Conservation (phyloP, 345 rosid species). For the Populus pruinosa region DNA sequence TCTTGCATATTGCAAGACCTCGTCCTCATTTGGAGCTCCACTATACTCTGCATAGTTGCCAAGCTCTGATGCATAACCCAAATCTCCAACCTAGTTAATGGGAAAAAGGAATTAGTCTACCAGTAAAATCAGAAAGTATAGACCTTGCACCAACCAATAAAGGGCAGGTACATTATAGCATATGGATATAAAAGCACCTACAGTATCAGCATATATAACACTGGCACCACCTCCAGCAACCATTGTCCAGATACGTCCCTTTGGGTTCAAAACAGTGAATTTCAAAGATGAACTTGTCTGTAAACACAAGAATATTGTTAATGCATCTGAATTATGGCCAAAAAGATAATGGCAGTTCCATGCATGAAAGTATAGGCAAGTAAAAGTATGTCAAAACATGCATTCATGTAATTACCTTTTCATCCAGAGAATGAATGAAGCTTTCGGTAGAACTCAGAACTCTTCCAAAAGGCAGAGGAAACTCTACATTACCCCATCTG, state of each 20-base stretch:
- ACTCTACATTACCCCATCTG: conserved; percentile 89
- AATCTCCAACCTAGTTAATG: conserved; percentile 78
- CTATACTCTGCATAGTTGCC: conserved; percentile 98
- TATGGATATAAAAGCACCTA: conserved; percentile 26
- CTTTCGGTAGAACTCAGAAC: conserved; percentile 76
- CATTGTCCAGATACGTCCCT: conserved; percentile 99
- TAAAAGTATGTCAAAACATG: neutral
- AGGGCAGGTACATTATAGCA: neutral
- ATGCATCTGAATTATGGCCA: neutral
- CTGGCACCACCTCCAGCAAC: conserved; percentile 99
- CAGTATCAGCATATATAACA: conserved; percentile 95
- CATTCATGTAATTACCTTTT: conserved; percentile 53
- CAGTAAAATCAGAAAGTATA: neutral
- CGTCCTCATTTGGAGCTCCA: conserved; percentile 98
- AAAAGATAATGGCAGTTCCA: neutral
- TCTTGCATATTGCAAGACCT: conserved; percentile 95
- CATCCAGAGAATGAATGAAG: conserved; percentile 85
- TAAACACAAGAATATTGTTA: conserved; percentile 14
- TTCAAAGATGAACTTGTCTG: conserved; percentile 98
- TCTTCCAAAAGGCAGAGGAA: conserved; percentile 94
- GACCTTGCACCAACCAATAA: neutral
- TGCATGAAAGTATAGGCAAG: neutral
- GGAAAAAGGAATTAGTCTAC: neutral
- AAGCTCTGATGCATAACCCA: conserved; percentile 94
- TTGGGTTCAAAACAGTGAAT: conserved; percentile 88